Evolutionary conservation across 139 green algal genomes (phyloP), one percentile per base, ranked within the genome.

Genomic region (Ettlia oleoabundans): DNA sequence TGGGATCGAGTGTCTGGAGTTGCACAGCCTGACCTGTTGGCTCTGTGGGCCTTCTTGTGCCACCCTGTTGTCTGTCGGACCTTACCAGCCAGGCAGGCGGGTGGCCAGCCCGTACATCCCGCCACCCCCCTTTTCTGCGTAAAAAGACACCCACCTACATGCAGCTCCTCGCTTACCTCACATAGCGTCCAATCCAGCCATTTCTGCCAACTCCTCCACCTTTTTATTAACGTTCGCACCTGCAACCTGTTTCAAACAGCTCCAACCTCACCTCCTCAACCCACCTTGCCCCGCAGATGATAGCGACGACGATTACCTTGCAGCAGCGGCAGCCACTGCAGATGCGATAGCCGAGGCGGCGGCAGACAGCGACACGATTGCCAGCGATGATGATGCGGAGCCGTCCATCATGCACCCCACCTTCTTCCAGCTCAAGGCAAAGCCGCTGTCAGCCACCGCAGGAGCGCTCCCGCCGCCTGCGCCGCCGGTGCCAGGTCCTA

Each of bases 301-400:
- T 30, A 77, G 70, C 42, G 70, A 77, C 70, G 43, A 63, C 70
- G 70, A 77, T 30, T 77, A 77, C 51, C 72, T 79, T 37, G 74
- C 55, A 4, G 58, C 37, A 9, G 58, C 58, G 4, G 74, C 55
- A 9, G 32, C 47, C 55, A 71, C 40, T 2, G 74, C 38, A 15
- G 74, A 69, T 35, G 55, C 38, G 4, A 38, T 40, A n/a, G 80
- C 75, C 3, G 80, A 33, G 80, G 67, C 65, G 19, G 53, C 76
- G 0, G 65, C 53, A 24, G 58, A 63, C 75, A 70, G 66, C 65
- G 47, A 53, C 66, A 32, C 28, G 4, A 55, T 28, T 4, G 32
- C 18, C 30, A 63, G n/a, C 35, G 42, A 65, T 41, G 63, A 51
- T 19, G 65, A 55, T 42, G 32, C 26, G 58, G 42, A 55, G 80